Evolutionary conservation across 2,329 filamentous ascomycete genomes (phyloP), one percentile per base, ranked within the genome.

Genomic region (Verruconis gallopava): DNA sequence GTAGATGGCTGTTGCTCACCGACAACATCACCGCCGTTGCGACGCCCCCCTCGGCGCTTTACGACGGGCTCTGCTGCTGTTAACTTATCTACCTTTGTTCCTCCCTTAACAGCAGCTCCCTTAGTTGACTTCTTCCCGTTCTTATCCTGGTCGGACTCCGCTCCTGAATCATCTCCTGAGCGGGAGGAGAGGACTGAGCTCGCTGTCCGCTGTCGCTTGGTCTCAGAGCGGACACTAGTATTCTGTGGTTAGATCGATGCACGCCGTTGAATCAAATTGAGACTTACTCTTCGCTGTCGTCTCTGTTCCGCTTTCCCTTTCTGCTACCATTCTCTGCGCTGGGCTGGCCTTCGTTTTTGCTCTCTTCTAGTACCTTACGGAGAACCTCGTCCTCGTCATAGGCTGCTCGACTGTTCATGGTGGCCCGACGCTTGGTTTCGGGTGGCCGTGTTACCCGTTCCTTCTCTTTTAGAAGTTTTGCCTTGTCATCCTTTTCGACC

Each of bases 341-440:
- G 22, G 69, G 67, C 11, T 67, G 61, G 37, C 70, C 77, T 34
- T 93, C 85, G 55, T 84, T 80, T 63, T 88, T 95, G 66, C 91
- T 98, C 47, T 93, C 88, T 60, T 96, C 89, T 51, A 98, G 86
- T 21, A 89, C 91, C 50, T 83, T 77, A 42, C 86, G 77, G 30
- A 98, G 62, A 53, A 88, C 79, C 58, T 93, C 85, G 52, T 93
- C 88, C 61, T 98, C 91, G 49, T 96, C 88, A 53, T 96, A 96
- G 17, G 86, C 89, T 33, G 89, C 88, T 47, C 89, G 78, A 58
- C 91, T 98, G 56, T 96, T 94, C 85, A 96, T 95, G 4, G 91
- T 98, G 15, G 86, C 94, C 20, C 91, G 76, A 46, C 91, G 77
- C 59, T 95, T 96, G 28, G 80, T 77, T 40, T 75, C 72, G 42